A percentile compares a stretch with the other conserved stretches of the same genome.
These are phyloP conservation scores for Termitomyces sp. DNA, from an alignment of 768 basidiomycete species.

Conservation along the genomic window DNA sequence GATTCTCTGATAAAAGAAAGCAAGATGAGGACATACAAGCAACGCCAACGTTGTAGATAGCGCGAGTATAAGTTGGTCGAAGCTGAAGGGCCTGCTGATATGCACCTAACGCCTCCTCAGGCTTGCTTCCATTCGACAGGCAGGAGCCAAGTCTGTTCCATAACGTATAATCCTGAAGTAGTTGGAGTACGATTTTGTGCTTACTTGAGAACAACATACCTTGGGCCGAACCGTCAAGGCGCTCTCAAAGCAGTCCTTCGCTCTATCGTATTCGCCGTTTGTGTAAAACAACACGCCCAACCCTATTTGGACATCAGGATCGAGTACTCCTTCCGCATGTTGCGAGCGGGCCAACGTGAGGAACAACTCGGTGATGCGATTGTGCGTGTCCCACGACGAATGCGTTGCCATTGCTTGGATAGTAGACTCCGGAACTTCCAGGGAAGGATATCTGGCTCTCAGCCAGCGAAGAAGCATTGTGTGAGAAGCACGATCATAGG, in stretches of 20 bases:
- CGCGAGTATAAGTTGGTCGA: constrained; percentile 94
- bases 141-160: constrained; percentile 97
- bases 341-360: constrained; percentile 81
- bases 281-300: constrained; percentile 93
- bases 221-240: constrained; percentile 79
- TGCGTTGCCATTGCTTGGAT: constrained; percentile 51
- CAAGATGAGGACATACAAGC: constrained; percentile 65
- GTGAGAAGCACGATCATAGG: constrained; percentile 83
- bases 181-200: background rate
- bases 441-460: constrained; percentile 57
- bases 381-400: constrained; percentile 82
- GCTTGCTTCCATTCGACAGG: constrained; percentile 90
- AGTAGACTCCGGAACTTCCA: constrained; percentile 54
- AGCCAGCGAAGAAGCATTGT: constrained; percentile 87
- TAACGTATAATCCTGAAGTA: constrained; percentile 74
- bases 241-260: constrained; percentile 92
- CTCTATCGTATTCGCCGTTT: constrained; percentile 80
- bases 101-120: constrained; percentile 89
- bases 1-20: constrained; percentile 5
- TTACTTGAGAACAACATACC: constrained; percentile 22
- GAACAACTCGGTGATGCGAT: constrained; percentile 79
- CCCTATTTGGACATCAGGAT: constrained; percentile 91
- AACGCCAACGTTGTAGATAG: constrained; percentile 97
- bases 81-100: constrained; percentile 89
- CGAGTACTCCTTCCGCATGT: constrained; percentile 65